A percentile compares a stretch with the other conserved stretches of the same genome.
Conservation (phyloP, 768 basidiomycete species). For the Tulasnella sp. region DNA sequence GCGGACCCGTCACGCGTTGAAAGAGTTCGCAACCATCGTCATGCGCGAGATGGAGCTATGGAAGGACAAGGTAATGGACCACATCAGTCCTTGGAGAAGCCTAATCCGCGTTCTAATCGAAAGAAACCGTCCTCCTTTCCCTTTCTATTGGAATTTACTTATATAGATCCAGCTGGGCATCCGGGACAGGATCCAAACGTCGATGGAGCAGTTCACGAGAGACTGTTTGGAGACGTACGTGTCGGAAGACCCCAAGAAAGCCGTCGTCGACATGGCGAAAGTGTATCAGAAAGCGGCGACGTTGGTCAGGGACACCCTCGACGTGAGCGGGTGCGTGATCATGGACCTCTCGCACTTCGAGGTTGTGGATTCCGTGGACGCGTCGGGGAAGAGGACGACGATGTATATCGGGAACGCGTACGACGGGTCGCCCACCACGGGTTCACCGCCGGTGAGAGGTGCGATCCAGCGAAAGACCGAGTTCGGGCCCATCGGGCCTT, state of each 20-base stretch:
- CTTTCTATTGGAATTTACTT: neutral
- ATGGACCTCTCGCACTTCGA: slow-evolving; percentile 90
- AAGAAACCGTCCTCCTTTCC: neutral
- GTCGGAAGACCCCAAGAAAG: slow-evolving; percentile 33
- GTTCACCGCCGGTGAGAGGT: slow-evolving; percentile 13
- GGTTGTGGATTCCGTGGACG: slow-evolving; percentile 48
- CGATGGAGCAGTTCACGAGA: slow-evolving; percentile 93
- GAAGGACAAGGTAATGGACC: slow-evolving; percentile 63
- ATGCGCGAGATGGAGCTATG: slow-evolving; percentile 95
- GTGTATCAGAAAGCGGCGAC: slow-evolving; percentile 86
- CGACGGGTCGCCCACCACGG: neutral
- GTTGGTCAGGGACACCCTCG: slow-evolving; percentile 79
- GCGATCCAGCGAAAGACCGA: slow-evolving; percentile 20
- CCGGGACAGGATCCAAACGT: slow-evolving; percentile 83
- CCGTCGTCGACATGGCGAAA: slow-evolving; percentile 53
- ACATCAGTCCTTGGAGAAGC: neutral
- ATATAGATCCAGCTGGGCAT: slow-evolving; percentile 75
- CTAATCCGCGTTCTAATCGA: too few species aligned
- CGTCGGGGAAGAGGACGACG: slow-evolving; percentile 14
- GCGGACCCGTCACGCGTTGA: slow-evolving; percentile 79
- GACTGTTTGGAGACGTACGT: slow-evolving; percentile 88
- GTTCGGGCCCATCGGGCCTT: slow-evolving; percentile 24
- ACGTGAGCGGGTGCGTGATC: slow-evolving; percentile 84
- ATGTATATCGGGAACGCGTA: slow-evolving; percentile 28
- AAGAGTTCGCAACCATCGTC: slow-evolving; percentile 88